Evolutionary conservation across 345 rosid species (phyloP).

Genomic region (Brassica juncea): DNA sequence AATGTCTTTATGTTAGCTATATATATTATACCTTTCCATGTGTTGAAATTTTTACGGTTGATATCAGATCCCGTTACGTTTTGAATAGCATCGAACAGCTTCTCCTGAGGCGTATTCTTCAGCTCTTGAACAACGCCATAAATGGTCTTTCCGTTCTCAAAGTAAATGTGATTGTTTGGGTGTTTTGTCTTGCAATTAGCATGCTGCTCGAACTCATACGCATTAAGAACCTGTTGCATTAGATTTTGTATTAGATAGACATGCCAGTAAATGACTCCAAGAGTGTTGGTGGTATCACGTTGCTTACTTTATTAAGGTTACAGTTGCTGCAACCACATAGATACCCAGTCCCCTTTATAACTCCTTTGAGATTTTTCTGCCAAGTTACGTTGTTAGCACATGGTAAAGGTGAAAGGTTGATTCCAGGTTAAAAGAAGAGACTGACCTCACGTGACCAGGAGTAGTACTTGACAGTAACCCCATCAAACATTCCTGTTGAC

Average conservation of each 20-base stretch:
- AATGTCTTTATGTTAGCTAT: neutral
- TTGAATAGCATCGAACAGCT: conserved; percentile 73
- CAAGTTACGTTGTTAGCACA: conserved; percentile 29
- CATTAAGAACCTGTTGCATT: conserved; percentile 66
- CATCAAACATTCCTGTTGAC: conserved; percentile 67
- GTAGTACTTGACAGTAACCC: conserved; percentile 79
- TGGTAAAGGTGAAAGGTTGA: conserved; percentile 9
- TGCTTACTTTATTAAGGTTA: conserved; percentile 65
- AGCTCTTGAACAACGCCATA: conserved; percentile 90
- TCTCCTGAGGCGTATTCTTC: conserved; percentile 73
- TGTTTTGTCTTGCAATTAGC: conserved; percentile 92
- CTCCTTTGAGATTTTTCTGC: conserved; percentile 68
- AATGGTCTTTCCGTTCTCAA: conserved; percentile 93
- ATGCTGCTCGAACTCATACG: conserved; percentile 88
- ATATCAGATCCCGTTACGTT: conserved; percentile 76
- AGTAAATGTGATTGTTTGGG: conserved; percentile 91
- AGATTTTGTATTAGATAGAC: neutral
- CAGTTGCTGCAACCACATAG: conserved; percentile 81
- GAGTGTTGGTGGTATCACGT: neutral
- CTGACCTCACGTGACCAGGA: conserved; percentile 75
- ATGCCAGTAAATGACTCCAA: conserved; percentile 8
- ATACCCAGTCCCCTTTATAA: conserved; percentile 86
- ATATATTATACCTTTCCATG: conserved; percentile 66
- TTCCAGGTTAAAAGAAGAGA: conserved; percentile 22
- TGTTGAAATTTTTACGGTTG: conserved; percentile 73